These are phyloP conservation scores for Yarrowia porcina DNA, from an alignment of 805 yeast species.

Conservation along the genomic window DNA sequence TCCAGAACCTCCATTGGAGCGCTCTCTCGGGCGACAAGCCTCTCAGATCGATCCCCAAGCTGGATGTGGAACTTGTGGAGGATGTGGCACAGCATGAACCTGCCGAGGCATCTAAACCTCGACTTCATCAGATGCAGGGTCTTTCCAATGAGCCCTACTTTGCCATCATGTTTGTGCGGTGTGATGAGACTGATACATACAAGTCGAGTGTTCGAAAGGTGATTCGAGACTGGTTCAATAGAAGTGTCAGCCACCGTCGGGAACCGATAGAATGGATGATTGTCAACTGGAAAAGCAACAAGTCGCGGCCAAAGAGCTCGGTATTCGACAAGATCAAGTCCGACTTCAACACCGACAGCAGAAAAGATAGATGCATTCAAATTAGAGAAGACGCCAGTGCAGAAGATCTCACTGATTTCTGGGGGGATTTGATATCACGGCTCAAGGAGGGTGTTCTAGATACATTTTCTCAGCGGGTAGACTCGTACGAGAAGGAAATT, in stretches of 20 bases:
- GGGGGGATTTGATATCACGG: constrained; percentile 46
- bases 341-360: constrained; percentile 46
- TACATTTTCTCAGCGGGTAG: constrained; percentile 52
- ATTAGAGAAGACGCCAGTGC: constrained; percentile 30
- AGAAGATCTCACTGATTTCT: constrained; percentile 43
- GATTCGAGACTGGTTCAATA: constrained; percentile 73
- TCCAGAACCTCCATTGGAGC: constrained; percentile 72
- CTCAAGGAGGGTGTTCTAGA: constrained; percentile 51
- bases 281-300: constrained; percentile 44
- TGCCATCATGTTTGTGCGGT: constrained; percentile 64
- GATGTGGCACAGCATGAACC: constrained; percentile 47
- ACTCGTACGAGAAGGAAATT: constrained; percentile 42
- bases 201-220: constrained; percentile 77
- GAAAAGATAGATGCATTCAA: constrained; percentile 40
- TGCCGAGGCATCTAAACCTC: constrained; percentile 29
- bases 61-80: constrained; percentile 54
- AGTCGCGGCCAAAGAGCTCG: constrained; percentile 46
- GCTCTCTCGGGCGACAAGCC: constrained; percentile 45
- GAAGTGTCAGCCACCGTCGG: constrained; percentile 39
- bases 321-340: constrained; percentile 52
- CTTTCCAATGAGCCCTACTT: constrained; percentile 52
- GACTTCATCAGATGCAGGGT: constrained; percentile 42
- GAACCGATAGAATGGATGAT: constrained; percentile 61
- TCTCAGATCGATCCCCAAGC: constrained; percentile 58
- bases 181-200: constrained; percentile 68